phyloP scores from a whole-genome alignment of 768 basidiomycete genomes.

The Tephrocybe sp. region DNA sequence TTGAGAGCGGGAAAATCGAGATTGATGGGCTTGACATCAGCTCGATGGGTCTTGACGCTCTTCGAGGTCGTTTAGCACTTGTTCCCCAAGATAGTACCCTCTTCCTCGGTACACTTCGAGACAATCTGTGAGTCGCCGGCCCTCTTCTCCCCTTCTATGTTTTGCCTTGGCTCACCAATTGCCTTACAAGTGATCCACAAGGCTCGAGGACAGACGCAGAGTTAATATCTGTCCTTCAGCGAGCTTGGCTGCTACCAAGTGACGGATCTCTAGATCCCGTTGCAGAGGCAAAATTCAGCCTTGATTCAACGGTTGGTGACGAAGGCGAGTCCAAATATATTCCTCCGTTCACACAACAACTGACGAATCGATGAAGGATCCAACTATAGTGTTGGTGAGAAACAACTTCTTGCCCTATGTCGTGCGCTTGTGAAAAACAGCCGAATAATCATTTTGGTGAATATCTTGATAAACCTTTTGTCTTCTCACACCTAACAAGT shows the following conservation, averaged over 20 bases:
- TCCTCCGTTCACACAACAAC: background rate
- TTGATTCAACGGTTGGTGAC: slow-evolving; percentile 60
- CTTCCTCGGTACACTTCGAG: slow-evolving; percentile 44
- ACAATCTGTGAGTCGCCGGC: slow-evolving; percentile 35
- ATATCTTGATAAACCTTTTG: slow-evolving; percentile 15
- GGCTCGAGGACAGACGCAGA: slow-evolving; percentile 55
- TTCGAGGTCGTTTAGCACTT: slow-evolving; percentile 58
- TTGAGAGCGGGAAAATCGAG: slow-evolving; percentile 54
- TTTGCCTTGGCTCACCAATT: background rate
- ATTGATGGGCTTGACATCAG: slow-evolving; percentile 56
- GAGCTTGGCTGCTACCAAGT: slow-evolving; percentile 59
- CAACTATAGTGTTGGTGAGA: slow-evolving; percentile 70
- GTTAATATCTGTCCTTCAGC: slow-evolving; percentile 58
- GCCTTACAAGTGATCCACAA: slow-evolving; percentile 50
- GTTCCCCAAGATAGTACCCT: slow-evolving; percentile 66
- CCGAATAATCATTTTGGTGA: slow-evolving; percentile 54
- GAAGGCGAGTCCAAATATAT: slow-evolving; percentile 43
- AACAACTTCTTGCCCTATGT: slow-evolving; percentile 61
- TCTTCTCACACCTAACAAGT: background rate
- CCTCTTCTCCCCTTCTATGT: background rate
- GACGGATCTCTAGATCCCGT: slow-evolving; percentile 43
- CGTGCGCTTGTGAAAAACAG: slow-evolving; percentile 64
- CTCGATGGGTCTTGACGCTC: slow-evolving; percentile 48
- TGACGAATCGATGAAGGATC: slow-evolving; percentile 34
- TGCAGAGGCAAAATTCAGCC: slow-evolving; percentile 66